Percentiles rank a stretch among this genome's conserved stretches.
phyloP scores from a whole-genome alignment of 495 filamentous ascomycete species.

The Cudoniella acicularis region DNA sequence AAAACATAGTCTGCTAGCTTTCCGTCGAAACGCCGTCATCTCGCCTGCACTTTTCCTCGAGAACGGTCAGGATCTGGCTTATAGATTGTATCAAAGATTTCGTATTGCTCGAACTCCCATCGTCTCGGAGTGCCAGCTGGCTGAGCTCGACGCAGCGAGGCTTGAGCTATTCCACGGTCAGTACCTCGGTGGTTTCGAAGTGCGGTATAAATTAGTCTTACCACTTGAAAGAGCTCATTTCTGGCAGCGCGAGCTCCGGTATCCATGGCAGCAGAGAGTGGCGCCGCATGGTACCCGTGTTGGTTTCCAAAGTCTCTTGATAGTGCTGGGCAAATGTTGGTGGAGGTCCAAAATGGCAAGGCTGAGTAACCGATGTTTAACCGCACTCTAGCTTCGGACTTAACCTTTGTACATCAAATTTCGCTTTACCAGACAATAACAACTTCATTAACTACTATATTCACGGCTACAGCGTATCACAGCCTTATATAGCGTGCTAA shows the following conservation, averaged over 20 bases:
- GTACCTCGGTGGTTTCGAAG: constrained; percentile 1
- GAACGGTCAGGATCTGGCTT: constrained; percentile 44
- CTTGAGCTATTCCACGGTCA: constrained; percentile 56
- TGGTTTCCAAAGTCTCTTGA: no score
- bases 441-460: no score
- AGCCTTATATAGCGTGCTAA: no score
- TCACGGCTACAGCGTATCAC: no score
- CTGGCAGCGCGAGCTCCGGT: constrained; percentile 21
- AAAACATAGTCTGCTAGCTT: constrained; percentile 93
- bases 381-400: no score
- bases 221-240: constrained; percentile 41
- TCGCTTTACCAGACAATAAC: no score
- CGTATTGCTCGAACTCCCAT: constrained; percentile 46
- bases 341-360: no score
- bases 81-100: constrained; percentile 54
- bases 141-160: constrained; percentile 75
- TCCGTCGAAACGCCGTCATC: constrained; percentile 58
- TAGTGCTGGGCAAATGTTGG: no score
- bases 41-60: constrained; percentile 48
- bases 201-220: constrained; percentile 15
- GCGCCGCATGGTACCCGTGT: background rate
- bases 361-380: no score
- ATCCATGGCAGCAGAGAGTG: constrained; percentile 11
- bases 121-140: constrained; percentile 59
- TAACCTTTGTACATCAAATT: no score